Evolutionary conservation across 2,329 filamentous ascomycete genomes (phyloP).

Genomic region (Penicillium glabrum): DNA sequence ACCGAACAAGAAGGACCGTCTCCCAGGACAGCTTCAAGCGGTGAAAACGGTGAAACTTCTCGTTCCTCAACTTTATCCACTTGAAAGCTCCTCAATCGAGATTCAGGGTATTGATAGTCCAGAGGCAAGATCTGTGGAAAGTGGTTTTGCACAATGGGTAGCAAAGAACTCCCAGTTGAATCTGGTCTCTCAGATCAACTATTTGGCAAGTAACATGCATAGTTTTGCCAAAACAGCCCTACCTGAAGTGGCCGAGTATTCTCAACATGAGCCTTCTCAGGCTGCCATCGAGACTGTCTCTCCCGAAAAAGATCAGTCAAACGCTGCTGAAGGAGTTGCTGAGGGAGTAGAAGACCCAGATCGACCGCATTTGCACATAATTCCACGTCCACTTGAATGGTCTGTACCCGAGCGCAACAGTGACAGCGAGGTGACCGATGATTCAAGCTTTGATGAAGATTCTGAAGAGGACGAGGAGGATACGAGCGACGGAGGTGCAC

Average conservation of each 20-base stretch:
- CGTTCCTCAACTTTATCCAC: slow-evolving; percentile 70
- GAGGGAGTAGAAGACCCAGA: slow-evolving; percentile 32
- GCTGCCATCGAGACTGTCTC: background rate
- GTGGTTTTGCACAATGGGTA: slow-evolving; percentile 62
- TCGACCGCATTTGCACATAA: slow-evolving; percentile 67
- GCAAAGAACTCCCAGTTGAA: slow-evolving; percentile 59
- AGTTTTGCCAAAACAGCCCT: slow-evolving; percentile 60
- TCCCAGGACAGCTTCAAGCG: slow-evolving; percentile 61
- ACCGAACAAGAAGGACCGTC: slow-evolving; percentile 59
- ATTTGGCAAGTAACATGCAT: slow-evolving; percentile 70
- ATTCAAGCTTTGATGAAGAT: slow-evolving; percentile 49
- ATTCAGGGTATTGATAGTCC: slow-evolving; percentile 62
- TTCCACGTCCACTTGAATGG: slow-evolving; percentile 80
- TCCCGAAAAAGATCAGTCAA: background rate
- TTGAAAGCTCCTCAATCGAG: slow-evolving; percentile 66
- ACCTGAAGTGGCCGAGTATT: slow-evolving; percentile 18
- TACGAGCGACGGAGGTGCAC: slow-evolving; percentile 33
- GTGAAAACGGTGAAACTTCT: slow-evolving; percentile 67
- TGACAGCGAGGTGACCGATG: slow-evolving; percentile 41
- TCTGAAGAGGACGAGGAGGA: slow-evolving; percentile 44
- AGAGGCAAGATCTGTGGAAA: slow-evolving; percentile 64
- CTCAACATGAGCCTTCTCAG: slow-evolving; percentile 8
- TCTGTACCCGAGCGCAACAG: slow-evolving; percentile 34
- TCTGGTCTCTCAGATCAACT: slow-evolving; percentile 74
- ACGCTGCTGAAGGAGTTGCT: background rate